Base-by-base conservation (phyloP, 257 asterid species). In the Fraxinus quadrangulata region DNA sequence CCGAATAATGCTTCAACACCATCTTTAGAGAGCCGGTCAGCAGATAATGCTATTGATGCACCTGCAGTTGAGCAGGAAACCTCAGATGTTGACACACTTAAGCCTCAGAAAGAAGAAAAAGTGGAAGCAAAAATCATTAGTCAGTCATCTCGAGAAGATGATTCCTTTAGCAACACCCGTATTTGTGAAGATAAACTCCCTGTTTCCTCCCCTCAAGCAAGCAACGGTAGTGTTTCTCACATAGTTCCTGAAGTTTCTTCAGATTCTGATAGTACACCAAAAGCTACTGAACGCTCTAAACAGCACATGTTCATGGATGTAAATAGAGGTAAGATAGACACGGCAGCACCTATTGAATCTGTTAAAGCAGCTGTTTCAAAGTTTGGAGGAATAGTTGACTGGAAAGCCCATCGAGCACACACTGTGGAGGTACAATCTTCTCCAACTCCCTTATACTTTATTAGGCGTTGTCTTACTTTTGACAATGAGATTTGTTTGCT, bases 341-440 rank as follows among this genome's bases (percentile, higher is more conserved):
- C 99, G 9, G 84, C 98, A 36, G 86, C 97, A 1, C 99, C 99
- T 47, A 81, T 96, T 77, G 97, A 94, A 83, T 96, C 99, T 10
- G 99, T 96, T 54, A 96, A 94, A 86, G 95, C 94, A 45, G 99
- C 99, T 49, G 99, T 96, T 76, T 96, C 99, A 0, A 96, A 88
- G 88, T 96, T 96, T 67, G 99, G 99, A 11, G 99, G 98, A 31
- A 96, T 96, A 63, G 97, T 96, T 40, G 99, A 96, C 85, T 96
- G 99, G 99, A 96, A 96, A 84, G 99, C 99, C 67, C 97, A 96
- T 81, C 92, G 94, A n/a, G 87, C 85, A 40, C 98, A 93, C 81
- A 89, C 99, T 21, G 90, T 94, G 72, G 99, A 96, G 97, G 99
- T 96, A 88, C 75, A 68, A 5, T 66, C 23, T 71, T 65, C 51